These are phyloP conservation scores for Cladosporium sp. DNA, from an alignment of 2,329 filamentous ascomycete species.

Conservation along the genomic window DNA sequence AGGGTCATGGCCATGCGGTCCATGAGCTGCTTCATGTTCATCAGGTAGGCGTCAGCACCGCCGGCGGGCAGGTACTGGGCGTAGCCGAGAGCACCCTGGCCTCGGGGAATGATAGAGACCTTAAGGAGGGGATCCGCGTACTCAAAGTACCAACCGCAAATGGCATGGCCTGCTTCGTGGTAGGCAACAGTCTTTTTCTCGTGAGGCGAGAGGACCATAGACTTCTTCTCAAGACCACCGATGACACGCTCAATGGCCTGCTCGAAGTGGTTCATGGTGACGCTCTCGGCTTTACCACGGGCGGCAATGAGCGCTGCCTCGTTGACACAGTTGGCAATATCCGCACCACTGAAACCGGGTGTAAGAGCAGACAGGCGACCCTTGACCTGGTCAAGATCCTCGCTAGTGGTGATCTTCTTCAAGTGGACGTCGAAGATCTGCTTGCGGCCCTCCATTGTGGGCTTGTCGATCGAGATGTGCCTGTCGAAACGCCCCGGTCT, in stretches of 20 bases:
- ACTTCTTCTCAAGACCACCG: conserved; percentile 95
- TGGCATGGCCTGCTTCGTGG: conserved; percentile 95
- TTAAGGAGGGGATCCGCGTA: conserved; percentile 96
- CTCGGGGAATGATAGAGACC: conserved; percentile 96
- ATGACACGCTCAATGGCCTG: conserved; percentile 96
- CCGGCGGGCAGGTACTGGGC: conserved; percentile 92
- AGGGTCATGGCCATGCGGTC: conserved; percentile 99
- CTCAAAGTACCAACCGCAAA: conserved; percentile 97
- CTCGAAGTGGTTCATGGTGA: conserved; percentile 90
- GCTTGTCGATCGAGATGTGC: conserved; percentile 90
- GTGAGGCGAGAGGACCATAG: conserved; percentile 82
- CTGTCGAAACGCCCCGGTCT: conserved; percentile 94
- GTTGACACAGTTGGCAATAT: conserved; percentile 98
- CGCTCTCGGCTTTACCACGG: conserved; percentile 71
- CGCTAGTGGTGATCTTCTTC: conserved; percentile 87
- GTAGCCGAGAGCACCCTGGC: conserved; percentile 88
- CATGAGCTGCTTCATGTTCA: conserved; percentile 95
- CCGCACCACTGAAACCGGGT: conserved; percentile 92
- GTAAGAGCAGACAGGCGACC: conserved; percentile 88
- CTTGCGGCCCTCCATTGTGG: conserved; percentile 93
- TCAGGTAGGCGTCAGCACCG: conserved; percentile 88
- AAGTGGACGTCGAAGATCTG: conserved; percentile 96
- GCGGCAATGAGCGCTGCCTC: conserved; percentile 95
- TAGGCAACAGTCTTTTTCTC: conserved; percentile 97
- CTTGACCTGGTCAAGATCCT: conserved; percentile 81